phyloP scores from a whole-genome alignment of 75 land plant genomes.

The Cunninghamia lanceolata region DNA sequence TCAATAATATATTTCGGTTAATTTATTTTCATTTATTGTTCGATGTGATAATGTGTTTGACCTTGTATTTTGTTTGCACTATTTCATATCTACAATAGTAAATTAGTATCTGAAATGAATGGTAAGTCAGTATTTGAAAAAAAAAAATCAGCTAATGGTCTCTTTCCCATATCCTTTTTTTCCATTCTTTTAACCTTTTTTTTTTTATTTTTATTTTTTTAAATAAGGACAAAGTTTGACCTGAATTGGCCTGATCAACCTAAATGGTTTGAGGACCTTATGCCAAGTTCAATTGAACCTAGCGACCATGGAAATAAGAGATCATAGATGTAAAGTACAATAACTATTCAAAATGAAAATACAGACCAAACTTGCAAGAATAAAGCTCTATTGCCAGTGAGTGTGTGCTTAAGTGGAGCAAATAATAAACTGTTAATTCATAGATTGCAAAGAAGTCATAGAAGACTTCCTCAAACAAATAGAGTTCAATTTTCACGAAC shows the following conservation, averaged over 20 bases:
- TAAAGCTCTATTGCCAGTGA: neutral
- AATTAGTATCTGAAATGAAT: neutral
- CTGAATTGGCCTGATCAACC: neutral
- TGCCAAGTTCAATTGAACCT: too few species aligned
- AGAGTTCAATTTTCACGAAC: neutral
- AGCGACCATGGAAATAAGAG: neutral
- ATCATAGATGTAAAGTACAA: neutral
- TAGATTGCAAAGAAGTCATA: neutral
- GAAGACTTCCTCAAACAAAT: neutral
- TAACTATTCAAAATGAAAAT: neutral
- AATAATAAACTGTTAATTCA: neutral
- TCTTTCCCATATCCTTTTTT: neutral
- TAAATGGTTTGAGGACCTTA: too few species aligned
- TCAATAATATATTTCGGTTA: too few species aligned
- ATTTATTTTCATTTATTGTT: neutral
- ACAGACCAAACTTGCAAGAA: neutral
- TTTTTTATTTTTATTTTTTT: neutral
- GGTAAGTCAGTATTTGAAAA: too few species aligned
- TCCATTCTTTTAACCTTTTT: neutral
- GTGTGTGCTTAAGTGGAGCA: neutral
- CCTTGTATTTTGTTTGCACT: neutral
- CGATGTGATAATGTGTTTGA: neutral
- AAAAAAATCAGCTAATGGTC: neutral
- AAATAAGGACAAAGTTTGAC: neutral
- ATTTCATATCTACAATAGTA: neutral